Conservation (phyloP, 345 rosid genomes). For the Hibiscus tridactylites region DNA sequence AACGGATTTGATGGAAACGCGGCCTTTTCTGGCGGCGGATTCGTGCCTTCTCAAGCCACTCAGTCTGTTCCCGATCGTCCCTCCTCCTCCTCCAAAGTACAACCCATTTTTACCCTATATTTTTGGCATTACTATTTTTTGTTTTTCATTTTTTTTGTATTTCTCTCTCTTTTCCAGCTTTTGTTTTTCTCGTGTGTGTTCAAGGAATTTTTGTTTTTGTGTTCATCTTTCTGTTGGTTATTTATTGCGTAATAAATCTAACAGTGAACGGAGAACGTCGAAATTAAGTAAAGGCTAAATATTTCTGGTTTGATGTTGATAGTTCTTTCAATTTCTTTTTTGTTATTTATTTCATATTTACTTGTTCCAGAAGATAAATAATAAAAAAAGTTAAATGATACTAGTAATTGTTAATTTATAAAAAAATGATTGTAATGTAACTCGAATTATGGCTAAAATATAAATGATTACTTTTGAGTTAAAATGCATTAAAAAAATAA, state of each 20-base stretch:
- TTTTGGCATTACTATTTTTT: not conserved
- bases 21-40: slow-evolving; percentile 84
- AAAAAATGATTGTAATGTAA: not conserved
- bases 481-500: not conserved
- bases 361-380: not conserved
- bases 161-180: not conserved
- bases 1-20: slow-evolving; percentile 73
- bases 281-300: not conserved
- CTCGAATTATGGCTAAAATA: not conserved
- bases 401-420: not conserved
- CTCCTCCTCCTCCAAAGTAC: slow-evolving; percentile 45
- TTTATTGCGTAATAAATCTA: not conserved
- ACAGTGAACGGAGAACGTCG: not conserved
- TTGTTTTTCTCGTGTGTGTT: not conserved
- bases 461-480: not conserved
- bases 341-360: not conserved
- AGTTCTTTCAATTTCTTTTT: not conserved
- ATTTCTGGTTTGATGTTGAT: not conserved
- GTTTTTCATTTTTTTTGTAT: not conserved
- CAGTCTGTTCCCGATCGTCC: slow-evolving; percentile 35
- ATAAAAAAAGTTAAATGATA: not conserved
- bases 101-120: not conserved
- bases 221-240: not conserved
- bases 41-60: slow-evolving; percentile 73
- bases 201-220: not conserved